These are phyloP conservation scores for Zarea fungicola DNA, from an alignment of 2,329 filamentous ascomycete species.

Conservation along the genomic window DNA sequence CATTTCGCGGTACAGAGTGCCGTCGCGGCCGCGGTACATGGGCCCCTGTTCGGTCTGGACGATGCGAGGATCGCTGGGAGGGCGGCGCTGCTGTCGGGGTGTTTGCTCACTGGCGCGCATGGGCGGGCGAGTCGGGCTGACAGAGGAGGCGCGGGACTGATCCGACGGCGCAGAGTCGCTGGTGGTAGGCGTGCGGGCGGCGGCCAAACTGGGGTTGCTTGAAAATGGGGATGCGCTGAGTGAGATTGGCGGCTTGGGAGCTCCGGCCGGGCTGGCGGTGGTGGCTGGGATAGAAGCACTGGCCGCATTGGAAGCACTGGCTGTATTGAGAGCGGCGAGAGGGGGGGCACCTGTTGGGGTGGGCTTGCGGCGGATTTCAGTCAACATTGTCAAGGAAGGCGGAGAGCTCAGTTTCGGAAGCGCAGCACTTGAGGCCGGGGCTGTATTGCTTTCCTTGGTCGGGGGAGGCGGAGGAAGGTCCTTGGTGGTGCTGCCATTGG, in stretches of 20 bases:
- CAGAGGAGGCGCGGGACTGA: conserved; percentile 27
- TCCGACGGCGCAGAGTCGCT: background rate
- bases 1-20: conserved; percentile 39
- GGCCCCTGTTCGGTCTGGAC: conserved; percentile 28
- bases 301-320: too few species aligned
- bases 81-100: conserved; percentile 17
- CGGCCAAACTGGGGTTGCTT: background rate
- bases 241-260: too few species aligned
- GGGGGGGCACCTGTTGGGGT: too few species aligned
- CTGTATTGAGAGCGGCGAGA: too few species aligned
- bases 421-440: background rate
- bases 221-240: background rate
- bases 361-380: conserved; percentile 10
- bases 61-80: conserved; percentile 26
- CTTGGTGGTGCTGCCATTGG: conserved; percentile 9
- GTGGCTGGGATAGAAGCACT: too few species aligned
- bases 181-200: conserved; percentile 2
- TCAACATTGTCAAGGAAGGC: background rate
- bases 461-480: conserved; percentile 13
- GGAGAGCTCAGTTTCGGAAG: background rate
- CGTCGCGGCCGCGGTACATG: conserved; percentile 32
- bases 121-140: conserved; percentile 16
- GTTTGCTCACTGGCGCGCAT: conserved; percentile 17
- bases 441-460: background rate
- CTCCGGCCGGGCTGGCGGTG: too few species aligned